Base-by-base conservation (phyloP, 345 rosid genomes). In the Euclidium syriacum region DNA sequence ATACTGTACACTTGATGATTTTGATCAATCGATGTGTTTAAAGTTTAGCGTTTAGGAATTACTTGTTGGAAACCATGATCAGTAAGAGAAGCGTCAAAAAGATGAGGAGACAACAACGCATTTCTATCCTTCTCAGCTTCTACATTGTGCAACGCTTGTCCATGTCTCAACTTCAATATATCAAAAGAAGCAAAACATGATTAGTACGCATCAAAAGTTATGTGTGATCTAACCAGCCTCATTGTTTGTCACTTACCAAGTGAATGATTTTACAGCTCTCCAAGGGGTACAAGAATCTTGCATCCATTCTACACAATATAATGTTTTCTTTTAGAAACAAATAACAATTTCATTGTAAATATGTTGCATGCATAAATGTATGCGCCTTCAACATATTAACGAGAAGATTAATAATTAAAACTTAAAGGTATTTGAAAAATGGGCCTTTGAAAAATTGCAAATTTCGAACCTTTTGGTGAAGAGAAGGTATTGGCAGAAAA, bases 121-220 rank as follows among this genome's bases (percentile, higher is more conserved):
- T 57, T 49, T 6, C 80, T 73, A 75, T 77, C 75, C 17, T 59
- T 79, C 34, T 67, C 73, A 44, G 78, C 84, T 58, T 76, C 86
- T 4, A 79, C 79, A 39, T 87, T 87, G 75, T 87, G 90, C 52
- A 71, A 27, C 6, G 86, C 95, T 68, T 84, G 80, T 41, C 86
- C 90, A 64, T 87, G 95, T 78, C 95, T 79, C 69, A 87, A 69
- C 95, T 87, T 72, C 4, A 55, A 16, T 33, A 42, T 3, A 42
- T 15, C 5, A 14, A 40, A 48, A 6, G 2, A 64, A 41, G 40
- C 1, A 57, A 40, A 49, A 33, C 1, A 42, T n/a, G 4, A 58
- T 18, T 29, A 24, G 4, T 40, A 56, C 5, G 7, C 9, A 64
- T 22, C 27, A 57, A 10, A 25, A 19, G 32, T 26, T 15, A 32